Evolutionary conservation across 2,329 filamentous ascomycete genomes (phyloP).

Genomic region (Amauroascus niger): DNA sequence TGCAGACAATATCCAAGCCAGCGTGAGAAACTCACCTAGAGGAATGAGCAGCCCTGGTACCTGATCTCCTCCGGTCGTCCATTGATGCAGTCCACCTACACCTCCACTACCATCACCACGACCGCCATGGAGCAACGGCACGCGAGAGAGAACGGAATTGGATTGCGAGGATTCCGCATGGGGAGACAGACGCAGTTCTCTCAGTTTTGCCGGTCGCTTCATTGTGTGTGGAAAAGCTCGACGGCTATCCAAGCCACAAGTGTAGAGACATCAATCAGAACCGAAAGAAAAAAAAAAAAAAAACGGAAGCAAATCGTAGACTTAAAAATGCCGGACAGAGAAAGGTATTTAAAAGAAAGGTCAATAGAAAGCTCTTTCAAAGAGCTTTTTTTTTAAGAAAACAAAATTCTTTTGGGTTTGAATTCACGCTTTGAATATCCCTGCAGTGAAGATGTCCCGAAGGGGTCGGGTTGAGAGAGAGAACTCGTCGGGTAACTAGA

Average conservation of each 20-base stretch:
- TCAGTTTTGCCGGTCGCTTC: slow-evolving; percentile 11
- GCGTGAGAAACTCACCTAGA: slow-evolving; percentile 22
- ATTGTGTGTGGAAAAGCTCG: neutral
- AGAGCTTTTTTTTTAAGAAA: neutral
- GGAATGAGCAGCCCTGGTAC: slow-evolving; percentile 28
- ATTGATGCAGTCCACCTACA: slow-evolving; percentile 11
- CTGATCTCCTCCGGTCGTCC: slow-evolving; percentile 24
- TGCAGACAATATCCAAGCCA: too few relatives aligned
- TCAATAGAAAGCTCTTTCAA: neutral
- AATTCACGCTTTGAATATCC: too few relatives aligned
- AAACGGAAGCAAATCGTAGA: too few relatives aligned
- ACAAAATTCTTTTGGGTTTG: too few relatives aligned
- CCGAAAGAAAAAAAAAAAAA: neutral
- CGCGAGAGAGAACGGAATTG: slow-evolving; percentile 15
- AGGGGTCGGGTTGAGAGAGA: neutral
- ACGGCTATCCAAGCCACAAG: neutral
- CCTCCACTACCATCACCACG: neutral
- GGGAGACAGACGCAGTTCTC: slow-evolving; percentile 10
- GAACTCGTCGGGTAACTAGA: neutral
- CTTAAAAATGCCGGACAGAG: too few relatives aligned
- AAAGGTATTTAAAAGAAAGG: neutral
- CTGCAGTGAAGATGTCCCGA: neutral
- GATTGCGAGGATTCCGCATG: slow-evolving; percentile 5
- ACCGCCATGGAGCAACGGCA: slow-evolving; percentile 3
- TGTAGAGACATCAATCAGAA: neutral